phyloP scores from a whole-genome alignment of 257 asterid genomes.

The Capsicum pubescens region DNA sequence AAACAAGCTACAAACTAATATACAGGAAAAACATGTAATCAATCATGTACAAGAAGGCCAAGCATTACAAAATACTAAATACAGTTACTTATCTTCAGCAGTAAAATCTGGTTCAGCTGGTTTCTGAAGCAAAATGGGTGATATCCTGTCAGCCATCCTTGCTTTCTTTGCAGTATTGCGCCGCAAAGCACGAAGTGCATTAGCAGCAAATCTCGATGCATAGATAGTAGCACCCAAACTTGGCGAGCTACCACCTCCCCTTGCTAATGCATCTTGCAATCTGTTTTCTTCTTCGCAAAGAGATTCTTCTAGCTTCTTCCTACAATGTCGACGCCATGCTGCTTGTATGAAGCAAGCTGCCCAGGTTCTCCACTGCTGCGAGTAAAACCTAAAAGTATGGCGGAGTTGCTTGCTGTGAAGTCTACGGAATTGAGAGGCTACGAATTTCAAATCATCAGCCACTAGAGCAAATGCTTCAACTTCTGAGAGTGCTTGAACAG shows the following conservation, averaged over 20 bases:
- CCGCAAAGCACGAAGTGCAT: constrained; percentile 71
- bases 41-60: constrained; percentile 27
- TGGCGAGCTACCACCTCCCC: constrained; percentile 63
- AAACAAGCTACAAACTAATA: constrained; percentile 4
- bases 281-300: constrained; percentile 76
- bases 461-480: constrained; percentile 91
- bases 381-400: constrained; percentile 89
- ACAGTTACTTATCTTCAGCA: constrained; percentile 54
- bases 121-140: constrained; percentile 82
- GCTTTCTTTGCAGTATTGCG: constrained; percentile 62
- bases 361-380: constrained; percentile 99
- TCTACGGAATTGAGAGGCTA: constrained; percentile 87
- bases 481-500: constrained; percentile 90
- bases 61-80: constrained; percentile 35
- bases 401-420: constrained; percentile 91
- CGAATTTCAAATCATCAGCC: constrained; percentile 91
- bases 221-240: constrained; percentile 91
- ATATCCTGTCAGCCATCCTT: constrained; percentile 71
- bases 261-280: constrained; percentile 78
- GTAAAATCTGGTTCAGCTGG: constrained; percentile 98
- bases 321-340: constrained; percentile 77
- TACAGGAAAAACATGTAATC: constrained; percentile 6
- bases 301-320: constrained; percentile 87
- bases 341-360: constrained; percentile 97
- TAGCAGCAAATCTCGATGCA: constrained; percentile 92